A percentile compares a stretch with the other conserved stretches of the same genome.
Conservation (phyloP, 148 eudicot genomes). For the Diospyros kaki region DNA sequence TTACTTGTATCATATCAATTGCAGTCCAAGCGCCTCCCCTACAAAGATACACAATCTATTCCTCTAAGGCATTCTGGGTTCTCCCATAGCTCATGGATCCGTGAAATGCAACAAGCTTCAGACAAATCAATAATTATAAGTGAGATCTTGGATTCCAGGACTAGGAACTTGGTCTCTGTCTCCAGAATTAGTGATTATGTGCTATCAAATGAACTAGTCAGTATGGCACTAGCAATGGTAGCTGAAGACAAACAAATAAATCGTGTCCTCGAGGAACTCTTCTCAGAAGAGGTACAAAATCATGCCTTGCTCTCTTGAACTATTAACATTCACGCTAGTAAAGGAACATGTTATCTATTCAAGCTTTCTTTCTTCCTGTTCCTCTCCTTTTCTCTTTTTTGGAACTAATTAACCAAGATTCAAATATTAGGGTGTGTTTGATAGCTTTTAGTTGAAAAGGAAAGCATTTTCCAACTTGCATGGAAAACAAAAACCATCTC, state of each 20-base stretch:
- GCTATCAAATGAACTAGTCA: conserved; percentile 90
- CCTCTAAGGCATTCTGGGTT: conserved; percentile 49
- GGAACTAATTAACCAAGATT: not conserved
- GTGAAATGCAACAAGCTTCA: conserved; percentile 89
- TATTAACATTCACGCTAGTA: no score
- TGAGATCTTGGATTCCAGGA: conserved; percentile 89
- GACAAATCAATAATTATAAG: conserved; percentile 86
- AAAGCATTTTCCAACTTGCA: no score
- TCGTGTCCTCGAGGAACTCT: conserved; percentile 89
- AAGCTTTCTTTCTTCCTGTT: no score
- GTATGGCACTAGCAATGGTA: conserved; percentile 97
- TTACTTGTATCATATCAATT: conserved; percentile 14
- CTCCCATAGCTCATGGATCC: conserved; percentile 85
- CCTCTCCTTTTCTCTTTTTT: no score
- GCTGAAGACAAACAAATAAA: conserved; percentile 98
- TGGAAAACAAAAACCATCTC: no score
- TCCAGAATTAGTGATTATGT: conserved; percentile 94
- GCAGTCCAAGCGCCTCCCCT: conserved; percentile 86
- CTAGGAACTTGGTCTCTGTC: conserved; percentile 87
- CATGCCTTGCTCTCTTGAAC: not conserved
- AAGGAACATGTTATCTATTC: no score
- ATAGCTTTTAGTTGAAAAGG: no score
- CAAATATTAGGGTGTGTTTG: no score
- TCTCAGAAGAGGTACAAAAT: conserved; percentile 80
- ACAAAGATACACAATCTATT: conserved; percentile 38